phyloP scores from a whole-genome alignment of 768 basidiomycete species.

The Stropharia rugosoannulata region DNA sequence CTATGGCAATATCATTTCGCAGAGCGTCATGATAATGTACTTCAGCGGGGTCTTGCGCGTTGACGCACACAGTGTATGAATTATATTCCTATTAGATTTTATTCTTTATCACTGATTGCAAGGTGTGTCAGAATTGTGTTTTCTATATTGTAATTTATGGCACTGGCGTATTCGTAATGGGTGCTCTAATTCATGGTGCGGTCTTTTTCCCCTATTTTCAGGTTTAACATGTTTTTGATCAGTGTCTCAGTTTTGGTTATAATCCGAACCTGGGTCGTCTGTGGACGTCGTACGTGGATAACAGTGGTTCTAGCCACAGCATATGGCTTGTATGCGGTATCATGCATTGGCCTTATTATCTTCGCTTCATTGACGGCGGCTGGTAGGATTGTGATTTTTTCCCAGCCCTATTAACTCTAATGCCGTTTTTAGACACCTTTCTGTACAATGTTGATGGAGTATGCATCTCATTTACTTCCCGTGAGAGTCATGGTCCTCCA shows the following conservation, averaged over 20 bases:
- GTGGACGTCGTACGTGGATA: constrained; percentile 11
- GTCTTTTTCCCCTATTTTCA: not conserved
- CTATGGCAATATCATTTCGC: constrained; percentile 18
- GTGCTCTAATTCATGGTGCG: constrained; percentile 14
- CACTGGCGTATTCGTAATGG: constrained; percentile 9
- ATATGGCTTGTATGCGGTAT: constrained; percentile 8
- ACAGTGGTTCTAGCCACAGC: constrained; percentile 3
- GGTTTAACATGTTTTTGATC: not conserved
- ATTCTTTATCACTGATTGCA: not conserved
- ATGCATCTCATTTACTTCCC: constrained; percentile 12
- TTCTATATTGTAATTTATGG: constrained; percentile 14
- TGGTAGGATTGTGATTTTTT: constrained; percentile 2
- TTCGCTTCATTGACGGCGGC: constrained; percentile 8
- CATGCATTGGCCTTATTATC: constrained; percentile 12
- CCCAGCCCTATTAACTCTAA: not conserved
- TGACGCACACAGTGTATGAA: not conserved
- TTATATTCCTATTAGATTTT: not conserved
- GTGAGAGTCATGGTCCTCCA: constrained; percentile 4
- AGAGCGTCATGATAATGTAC: constrained; percentile 9
- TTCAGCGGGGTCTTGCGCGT: constrained; percentile 5
- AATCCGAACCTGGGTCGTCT: constrained; percentile 16
- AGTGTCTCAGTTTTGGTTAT: constrained; percentile 13
- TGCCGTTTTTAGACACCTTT: constrained; percentile 8
- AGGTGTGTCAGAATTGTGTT: constrained; percentile 8
- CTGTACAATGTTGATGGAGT: constrained; percentile 10